Percentiles rank a stretch among this genome's conserved stretches.
These are phyloP conservation scores for Hemileccinum rubropunctum DNA, from an alignment of 768 basidiomycete genomes.

Conservation along the genomic window DNA sequence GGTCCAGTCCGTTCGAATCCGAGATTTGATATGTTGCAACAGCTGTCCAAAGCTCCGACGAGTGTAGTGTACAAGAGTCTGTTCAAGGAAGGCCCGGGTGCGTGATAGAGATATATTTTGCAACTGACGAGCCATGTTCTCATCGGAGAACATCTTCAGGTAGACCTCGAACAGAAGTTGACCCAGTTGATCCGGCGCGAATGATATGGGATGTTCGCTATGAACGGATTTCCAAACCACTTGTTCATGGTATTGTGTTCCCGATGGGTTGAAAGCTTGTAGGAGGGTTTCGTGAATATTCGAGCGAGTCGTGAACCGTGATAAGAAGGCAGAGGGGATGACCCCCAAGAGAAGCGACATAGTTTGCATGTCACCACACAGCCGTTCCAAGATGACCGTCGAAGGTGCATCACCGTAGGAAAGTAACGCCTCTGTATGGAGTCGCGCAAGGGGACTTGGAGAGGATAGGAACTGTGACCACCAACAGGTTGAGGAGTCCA, in stretches of 20 bases:
- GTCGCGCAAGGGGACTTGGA: constrained; percentile 20
- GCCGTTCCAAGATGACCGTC: constrained; percentile 17
- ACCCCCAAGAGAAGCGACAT: constrained; percentile 29
- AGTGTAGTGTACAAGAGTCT: constrained; percentile 41
- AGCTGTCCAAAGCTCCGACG: constrained; percentile 48
- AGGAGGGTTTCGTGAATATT: constrained; percentile 23
- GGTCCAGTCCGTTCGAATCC: constrained; percentile 41
- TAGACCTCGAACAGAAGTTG: constrained; percentile 27
- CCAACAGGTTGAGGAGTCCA: constrained; percentile 28
- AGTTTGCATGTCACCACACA: constrained; percentile 28
- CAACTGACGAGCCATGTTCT: constrained; percentile 17
- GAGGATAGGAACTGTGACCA: constrained; percentile 24
- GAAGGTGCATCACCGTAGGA: constrained; percentile 8
- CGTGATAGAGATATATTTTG: constrained; percentile 2
- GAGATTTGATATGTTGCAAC: constrained; percentile 38
- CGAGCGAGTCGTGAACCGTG: constrained; percentile 30
- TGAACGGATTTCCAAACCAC: constrained; percentile 25
- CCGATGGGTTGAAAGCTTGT: neutral
- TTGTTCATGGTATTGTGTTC: constrained; percentile 21
- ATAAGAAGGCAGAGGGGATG: constrained; percentile 22
- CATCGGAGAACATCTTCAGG: constrained; percentile 29
- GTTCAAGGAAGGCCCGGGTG: neutral
- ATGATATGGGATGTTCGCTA: constrained; percentile 8
- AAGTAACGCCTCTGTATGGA: constrained; percentile 30
- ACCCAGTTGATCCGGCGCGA: constrained; percentile 25